Conservation (phyloP, 371 early-diverging fungal genomes). For the Nematocida displodere region DNA sequence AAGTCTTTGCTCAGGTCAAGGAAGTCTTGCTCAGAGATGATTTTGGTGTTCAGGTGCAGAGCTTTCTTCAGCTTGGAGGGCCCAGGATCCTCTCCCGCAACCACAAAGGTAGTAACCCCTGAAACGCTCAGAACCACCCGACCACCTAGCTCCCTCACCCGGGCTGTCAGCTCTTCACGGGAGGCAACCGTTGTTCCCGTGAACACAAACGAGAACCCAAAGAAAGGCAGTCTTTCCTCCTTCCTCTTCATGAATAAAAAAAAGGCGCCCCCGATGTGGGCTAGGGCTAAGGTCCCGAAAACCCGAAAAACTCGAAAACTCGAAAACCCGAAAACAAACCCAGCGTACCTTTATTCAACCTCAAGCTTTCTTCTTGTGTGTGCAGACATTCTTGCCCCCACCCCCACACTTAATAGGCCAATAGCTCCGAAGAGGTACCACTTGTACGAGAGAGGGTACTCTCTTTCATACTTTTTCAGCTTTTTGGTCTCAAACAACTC, state of each 20-base stretch:
- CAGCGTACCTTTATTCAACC: constrained; percentile 38
- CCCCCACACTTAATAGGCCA: not conserved
- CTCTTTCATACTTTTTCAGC: constrained; percentile 23
- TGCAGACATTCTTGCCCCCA: not conserved
- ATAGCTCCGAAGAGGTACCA: not conserved
- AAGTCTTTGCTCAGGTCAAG: constrained; percentile 69
- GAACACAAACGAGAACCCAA: constrained; percentile 25
- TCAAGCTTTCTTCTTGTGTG: constrained; percentile 12
- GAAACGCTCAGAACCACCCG: constrained; percentile 75
- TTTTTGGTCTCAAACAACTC: constrained; percentile 2
- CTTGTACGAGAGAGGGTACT: constrained; percentile 32
- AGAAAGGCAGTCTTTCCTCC: constrained; percentile 36
- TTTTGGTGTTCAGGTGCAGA: constrained; percentile 69
- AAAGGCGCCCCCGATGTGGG: no score
- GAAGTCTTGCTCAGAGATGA: constrained; percentile 79
- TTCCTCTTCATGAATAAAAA: constrained; percentile 46
- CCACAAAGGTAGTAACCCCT: constrained; percentile 78
- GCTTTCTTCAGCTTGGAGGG: constrained; percentile 79
- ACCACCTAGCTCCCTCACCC: constrained; percentile 66
- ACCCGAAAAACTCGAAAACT: no score
- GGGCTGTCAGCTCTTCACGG: constrained; percentile 20
- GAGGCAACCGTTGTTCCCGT: constrained; percentile 33
- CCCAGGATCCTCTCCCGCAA: constrained; percentile 83
- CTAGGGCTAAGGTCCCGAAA: no score
- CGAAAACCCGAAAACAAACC: no score